Conservation (phyloP, 164 flowering plant genomes). For the Vitis labrusca region DNA sequence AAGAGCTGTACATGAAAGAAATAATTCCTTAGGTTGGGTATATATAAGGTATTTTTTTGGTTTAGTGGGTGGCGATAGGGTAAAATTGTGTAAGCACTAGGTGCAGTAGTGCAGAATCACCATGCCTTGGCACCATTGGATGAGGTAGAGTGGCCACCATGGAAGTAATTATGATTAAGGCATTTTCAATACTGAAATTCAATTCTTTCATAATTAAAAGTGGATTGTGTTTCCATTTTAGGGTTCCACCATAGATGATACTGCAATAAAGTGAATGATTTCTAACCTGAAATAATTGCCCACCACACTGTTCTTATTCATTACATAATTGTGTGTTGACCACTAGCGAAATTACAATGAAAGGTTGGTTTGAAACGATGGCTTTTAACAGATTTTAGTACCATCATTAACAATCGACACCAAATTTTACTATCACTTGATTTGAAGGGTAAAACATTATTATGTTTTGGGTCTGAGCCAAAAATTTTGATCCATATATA, state of each 20-base stretch:
- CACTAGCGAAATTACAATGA: neutral
- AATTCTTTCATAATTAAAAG: neutral
- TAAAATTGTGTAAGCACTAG: too few species aligned
- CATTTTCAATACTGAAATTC: neutral
- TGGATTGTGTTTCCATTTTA: neutral
- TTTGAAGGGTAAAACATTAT: too few species aligned
- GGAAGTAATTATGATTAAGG: neutral
- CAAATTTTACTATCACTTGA: too few species aligned
- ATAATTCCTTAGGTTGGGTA: too few species aligned
- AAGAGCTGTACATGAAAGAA: too few species aligned
- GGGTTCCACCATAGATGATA: neutral
- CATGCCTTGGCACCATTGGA: too few species aligned
- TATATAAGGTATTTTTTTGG: too few species aligned
- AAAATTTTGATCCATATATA: rapidly evolving
- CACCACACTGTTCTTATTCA: neutral
- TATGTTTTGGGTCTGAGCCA: too few species aligned
- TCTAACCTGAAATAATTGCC: neutral
- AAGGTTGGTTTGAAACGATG: neutral
- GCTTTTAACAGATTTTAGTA: neutral
- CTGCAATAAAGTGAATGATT: neutral
- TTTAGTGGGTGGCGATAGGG: too few species aligned
- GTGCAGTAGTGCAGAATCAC: too few species aligned
- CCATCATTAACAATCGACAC: neutral
- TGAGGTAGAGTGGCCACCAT: too few species aligned
- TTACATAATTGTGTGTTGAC: neutral